phyloP scores from a whole-genome alignment of 495 filamentous ascomycete species.

The Cudoniella acicularis region DNA sequence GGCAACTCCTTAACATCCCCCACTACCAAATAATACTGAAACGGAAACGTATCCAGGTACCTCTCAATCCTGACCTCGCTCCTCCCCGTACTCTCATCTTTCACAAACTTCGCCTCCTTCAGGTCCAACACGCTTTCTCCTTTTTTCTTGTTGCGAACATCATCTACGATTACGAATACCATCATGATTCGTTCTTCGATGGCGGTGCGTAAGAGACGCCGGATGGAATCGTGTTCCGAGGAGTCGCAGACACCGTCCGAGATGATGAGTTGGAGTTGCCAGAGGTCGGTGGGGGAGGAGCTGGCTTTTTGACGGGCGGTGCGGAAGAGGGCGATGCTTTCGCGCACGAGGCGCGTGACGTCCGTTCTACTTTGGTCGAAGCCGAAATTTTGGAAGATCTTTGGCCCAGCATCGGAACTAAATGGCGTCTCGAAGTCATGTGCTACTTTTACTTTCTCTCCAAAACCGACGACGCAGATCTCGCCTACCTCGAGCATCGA shows the following conservation, averaged over 20 bases:
- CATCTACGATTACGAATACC: constrained; percentile 94
- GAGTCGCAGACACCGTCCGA: constrained; percentile 87
- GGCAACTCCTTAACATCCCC: constrained; percentile 88
- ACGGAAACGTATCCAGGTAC: constrained; percentile 94
- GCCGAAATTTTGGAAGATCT: constrained; percentile 77
- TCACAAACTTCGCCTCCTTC: constrained; percentile 72
- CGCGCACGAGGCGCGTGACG: constrained; percentile 69
- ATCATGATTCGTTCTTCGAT: constrained; percentile 96
- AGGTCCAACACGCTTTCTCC: constrained; percentile 69
- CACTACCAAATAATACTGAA: constrained; percentile 92
- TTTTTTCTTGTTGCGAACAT: constrained; percentile 46
- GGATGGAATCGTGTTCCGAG: constrained; percentile 72
- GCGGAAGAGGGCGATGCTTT: constrained; percentile 77
- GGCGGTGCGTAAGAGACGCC: constrained; percentile 76
- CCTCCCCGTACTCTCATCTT: constrained; percentile 53
- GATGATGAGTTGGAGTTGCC: constrained; percentile 91
- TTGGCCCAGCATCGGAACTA: constrained; percentile 74
- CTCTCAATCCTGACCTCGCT: constrained; percentile 68
- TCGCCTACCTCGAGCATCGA: constrained; percentile 92
- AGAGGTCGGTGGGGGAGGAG: constrained; percentile 72
- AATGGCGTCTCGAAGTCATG: constrained; percentile 86
- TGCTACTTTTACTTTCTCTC: constrained; percentile 77
- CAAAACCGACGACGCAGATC: constrained; percentile 85
- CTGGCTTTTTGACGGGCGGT: constrained; percentile 59
- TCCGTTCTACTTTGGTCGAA: constrained; percentile 85